Base-by-base conservation (phyloP, 2,329 filamentous ascomycete species). In the Aspergillus intermedius region DNA sequence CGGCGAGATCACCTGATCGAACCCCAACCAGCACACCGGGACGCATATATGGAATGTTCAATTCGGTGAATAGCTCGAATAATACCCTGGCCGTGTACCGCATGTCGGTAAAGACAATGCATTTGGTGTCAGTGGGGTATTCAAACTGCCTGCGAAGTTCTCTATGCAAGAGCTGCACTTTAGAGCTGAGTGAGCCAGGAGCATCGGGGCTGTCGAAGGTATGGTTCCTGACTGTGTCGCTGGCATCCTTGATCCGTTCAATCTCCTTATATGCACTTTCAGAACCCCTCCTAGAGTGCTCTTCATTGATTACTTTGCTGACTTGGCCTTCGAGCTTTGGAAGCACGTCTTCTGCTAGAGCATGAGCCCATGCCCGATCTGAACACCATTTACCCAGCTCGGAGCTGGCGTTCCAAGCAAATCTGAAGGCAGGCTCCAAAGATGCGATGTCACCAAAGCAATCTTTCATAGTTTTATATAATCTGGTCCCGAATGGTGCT, bases 21-120 rank as follows among this genome's bases (percentile, higher is more conserved):
- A 77, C 72, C 13, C 84, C 85, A 37, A 91, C 81, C 51, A 95
- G 72, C 12, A 82, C 74, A 5, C 80, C 82, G 3, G 80, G 74
- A 8, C 71, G 76, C 50, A 93, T 71, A 50, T 83, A 74, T 0
- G 74, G 71, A 4, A 85, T 77, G 1, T 74, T 72, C 49, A 89
- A 74, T 1, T 68, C 64, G 1, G 73, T 66, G 52, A 95, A 85
- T 0, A 95, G 72, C 40, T 86, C 81, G 1, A 79, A 73, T 1
- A 98, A 72, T 13, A 94, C 68, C 15, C 81, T 79, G 1, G 91
- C 91, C 0, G 89, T 91, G 54, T 86, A 82, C 37, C 90, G 78
- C 62, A 86, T 79, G 52, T 88, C 77, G 0, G 95, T 89, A 65
- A 98, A 97, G 0, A 97, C 80, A 48, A 98, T 95, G 60, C 89